Percentiles rank a stretch among this genome's conserved stretches.
Evolutionary conservation across 164 flowering plant species (phyloP).

Genomic region (Liquidambar formosana): DNA sequence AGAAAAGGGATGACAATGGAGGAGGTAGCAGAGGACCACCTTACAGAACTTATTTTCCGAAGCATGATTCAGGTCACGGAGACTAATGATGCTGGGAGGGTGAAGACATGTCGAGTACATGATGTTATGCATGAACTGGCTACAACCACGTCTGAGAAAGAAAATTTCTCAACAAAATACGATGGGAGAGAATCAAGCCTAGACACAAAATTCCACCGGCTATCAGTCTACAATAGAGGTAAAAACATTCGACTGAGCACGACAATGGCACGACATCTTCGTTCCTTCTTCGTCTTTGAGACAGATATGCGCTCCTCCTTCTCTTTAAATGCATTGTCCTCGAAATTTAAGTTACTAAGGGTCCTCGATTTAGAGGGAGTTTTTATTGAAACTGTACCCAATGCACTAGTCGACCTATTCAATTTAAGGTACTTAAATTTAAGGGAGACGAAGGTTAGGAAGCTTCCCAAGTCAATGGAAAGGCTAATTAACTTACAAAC

Average conservation of each 20-base stretch:
- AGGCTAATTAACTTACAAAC: conserved; percentile 38
- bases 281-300: conserved; percentile 34
- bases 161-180: conserved; percentile 20
- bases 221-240: conserved; percentile 25
- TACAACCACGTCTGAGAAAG: conserved; percentile 23
- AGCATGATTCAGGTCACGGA: conserved; percentile 39
- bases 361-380: conserved; percentile 36
- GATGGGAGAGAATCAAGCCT: conserved; percentile 7
- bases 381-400: conserved; percentile 29
- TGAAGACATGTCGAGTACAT: conserved; percentile 40
- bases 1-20: conserved; percentile 33
- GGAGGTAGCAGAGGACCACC: conserved; percentile 47
- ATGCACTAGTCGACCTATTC: conserved; percentile 23
- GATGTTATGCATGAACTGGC: conserved; percentile 48
- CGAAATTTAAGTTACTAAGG: conserved; percentile 25
- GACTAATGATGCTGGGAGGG: conserved; percentile 28
- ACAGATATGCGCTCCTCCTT: conserved; percentile 15
- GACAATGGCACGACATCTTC: conserved; percentile 21
- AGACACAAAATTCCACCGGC: conserved; percentile 13
- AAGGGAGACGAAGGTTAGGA: conserved; percentile 27
- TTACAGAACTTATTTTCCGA: conserved; percentile 40
- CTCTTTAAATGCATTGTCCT: conserved; percentile 13
- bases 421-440: conserved; percentile 39
- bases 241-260: conserved; percentile 12
- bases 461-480: conserved; percentile 42